These are phyloP conservation scores for Trifolium repens DNA, from an alignment of 306 rosid genomes.

Conservation along the genomic window DNA sequence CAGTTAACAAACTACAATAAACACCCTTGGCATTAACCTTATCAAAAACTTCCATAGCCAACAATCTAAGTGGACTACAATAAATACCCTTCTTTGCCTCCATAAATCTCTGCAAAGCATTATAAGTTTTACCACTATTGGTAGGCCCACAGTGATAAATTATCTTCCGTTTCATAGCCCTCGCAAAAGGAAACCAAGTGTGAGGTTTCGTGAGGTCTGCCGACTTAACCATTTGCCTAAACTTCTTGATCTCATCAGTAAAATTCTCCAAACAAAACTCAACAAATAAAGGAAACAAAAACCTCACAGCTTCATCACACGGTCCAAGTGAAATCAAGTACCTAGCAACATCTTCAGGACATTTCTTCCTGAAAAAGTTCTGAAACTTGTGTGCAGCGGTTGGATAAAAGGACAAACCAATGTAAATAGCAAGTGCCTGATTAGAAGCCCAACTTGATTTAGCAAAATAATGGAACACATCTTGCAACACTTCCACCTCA, in stretches of 20 bases:
- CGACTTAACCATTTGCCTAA: slow-evolving; percentile 59
- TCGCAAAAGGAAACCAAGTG: slow-evolving; percentile 93
- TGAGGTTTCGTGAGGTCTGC: slow-evolving; percentile 92
- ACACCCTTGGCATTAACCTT: slow-evolving; percentile 84
- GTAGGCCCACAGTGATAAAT: slow-evolving; percentile 95
- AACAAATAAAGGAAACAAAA: slow-evolving; percentile 84
- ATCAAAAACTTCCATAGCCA: slow-evolving; percentile 98
- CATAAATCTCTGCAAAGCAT: slow-evolving; percentile 88
- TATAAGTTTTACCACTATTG: slow-evolving; percentile 93
- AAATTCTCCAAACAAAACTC: slow-evolving; percentile 82
- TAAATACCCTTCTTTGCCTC: slow-evolving; percentile 83
- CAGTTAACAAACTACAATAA: slow-evolving; percentile 80
- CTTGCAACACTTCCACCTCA: slow-evolving; percentile 53
- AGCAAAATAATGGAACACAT: slow-evolving; percentile 52
- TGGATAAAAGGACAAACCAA: slow-evolving; percentile 88
- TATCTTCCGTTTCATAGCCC: slow-evolving; percentile 93
- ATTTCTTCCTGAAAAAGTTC: slow-evolving; percentile 56
- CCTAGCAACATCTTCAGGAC: slow-evolving; percentile 57
- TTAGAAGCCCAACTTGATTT: slow-evolving; percentile 83
- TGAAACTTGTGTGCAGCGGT: slow-evolving; percentile 71
- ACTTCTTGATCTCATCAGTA: slow-evolving; percentile 75
- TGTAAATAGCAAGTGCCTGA: slow-evolving; percentile 91
- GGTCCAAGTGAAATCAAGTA: slow-evolving; percentile 74
- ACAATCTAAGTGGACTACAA: slow-evolving; percentile 85
- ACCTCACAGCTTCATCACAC: slow-evolving; percentile 66